These are phyloP conservation scores for Ustilago cynodontis DNA, from an alignment of 1,284 basidiomycete species.

Conservation along the genomic window DNA sequence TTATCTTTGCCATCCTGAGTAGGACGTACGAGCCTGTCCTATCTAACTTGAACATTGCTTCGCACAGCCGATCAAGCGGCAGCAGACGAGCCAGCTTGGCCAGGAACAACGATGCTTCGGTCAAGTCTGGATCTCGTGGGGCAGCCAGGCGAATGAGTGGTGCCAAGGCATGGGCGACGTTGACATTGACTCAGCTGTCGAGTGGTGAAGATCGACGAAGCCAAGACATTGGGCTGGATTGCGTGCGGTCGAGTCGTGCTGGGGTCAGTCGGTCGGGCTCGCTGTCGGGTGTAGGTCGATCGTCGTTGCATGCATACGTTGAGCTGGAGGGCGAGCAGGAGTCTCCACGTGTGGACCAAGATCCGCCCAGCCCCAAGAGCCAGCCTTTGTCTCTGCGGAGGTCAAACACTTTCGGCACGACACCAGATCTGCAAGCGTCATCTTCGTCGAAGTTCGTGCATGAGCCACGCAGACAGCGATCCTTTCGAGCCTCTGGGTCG, in stretches of 20 bases:
- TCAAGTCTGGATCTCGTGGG: not conserved
- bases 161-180: conserved; percentile 22
- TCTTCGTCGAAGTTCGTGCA: not conserved
- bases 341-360: not conserved
- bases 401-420: conserved; percentile 5
- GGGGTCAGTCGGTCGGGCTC: conserved; percentile 11
- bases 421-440: conserved; percentile 22
- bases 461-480: conserved; percentile 15
- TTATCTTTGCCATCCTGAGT: conserved; percentile 39
- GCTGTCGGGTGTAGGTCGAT: conserved; percentile 6
- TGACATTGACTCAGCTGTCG: conserved; percentile 24
- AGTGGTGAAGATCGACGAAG: conserved; percentile 8
- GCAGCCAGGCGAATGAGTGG: conserved; percentile 15
- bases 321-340: conserved; percentile 23
- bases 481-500: conserved; percentile 7
- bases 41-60: conserved; percentile 15
- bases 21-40: conserved; percentile 44
- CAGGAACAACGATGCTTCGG: not conserved
- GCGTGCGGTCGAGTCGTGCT: not conserved
- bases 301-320: conserved; percentile 22
- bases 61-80: conserved; percentile 9
- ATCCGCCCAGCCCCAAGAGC: conserved; percentile 15
- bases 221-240: conserved; percentile 25
- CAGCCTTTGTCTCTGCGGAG: conserved; percentile 17
- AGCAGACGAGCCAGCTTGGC: conserved; percentile 13